phyloP scores from a whole-genome alignment of 2,329 filamentous ascomycete genomes.

The Colletotrichum lentis region DNA sequence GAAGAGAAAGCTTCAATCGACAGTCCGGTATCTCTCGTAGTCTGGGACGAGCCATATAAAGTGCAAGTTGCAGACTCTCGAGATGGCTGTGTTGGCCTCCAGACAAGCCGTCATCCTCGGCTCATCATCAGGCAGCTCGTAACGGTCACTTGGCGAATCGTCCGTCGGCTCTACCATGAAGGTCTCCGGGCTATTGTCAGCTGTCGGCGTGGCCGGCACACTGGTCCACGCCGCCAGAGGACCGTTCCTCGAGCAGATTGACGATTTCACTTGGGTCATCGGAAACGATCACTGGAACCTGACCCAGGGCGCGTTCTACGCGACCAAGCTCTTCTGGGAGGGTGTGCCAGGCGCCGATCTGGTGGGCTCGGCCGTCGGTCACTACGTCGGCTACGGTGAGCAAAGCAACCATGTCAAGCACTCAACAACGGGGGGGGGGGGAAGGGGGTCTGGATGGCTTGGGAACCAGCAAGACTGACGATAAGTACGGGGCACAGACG shows the following conservation, averaged over 20 bases:
- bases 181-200: constrained; percentile 7
- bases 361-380: constrained; percentile 33
- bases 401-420: too few relatives aligned
- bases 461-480: too few relatives aligned
- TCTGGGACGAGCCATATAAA: not conserved
- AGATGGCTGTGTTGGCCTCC: not conserved
- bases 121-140: too few relatives aligned
- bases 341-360: constrained; percentile 35
- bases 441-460: too few relatives aligned
- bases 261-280: constrained; percentile 35
- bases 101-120: not conserved
- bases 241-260: constrained; percentile 31
- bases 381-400: constrained; percentile 33
- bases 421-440: too few relatives aligned
- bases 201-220: constrained; percentile 5
- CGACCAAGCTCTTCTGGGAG: constrained; percentile 35
- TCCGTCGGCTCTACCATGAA: constrained; percentile 2
- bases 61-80: not conserved
- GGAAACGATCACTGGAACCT: constrained; percentile 38
- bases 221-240: constrained; percentile 26
- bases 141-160: too few relatives aligned
- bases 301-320: constrained; percentile 34
- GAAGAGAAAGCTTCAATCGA: constrained; percentile 31
- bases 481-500: constrained; percentile 9
- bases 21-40: not conserved